Base-by-base conservation (phyloP, 78 protist genomes). In the Chrysochromulina parva region DNA sequence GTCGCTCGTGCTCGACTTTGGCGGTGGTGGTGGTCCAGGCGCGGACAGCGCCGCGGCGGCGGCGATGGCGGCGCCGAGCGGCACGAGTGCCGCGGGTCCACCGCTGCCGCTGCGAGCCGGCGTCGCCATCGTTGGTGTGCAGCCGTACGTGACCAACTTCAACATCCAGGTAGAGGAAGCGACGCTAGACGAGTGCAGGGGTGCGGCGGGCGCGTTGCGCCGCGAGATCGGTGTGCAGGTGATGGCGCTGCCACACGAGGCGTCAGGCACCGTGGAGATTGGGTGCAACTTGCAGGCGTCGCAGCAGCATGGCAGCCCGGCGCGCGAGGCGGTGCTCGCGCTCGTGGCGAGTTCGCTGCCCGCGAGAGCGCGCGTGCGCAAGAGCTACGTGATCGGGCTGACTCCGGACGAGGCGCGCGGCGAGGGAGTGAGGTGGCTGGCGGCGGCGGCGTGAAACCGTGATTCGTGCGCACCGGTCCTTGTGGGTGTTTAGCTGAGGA, bases 281-380 rank as follows among this genome's bases (percentile, higher is more conserved):
- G 82, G 82, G 26, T 74, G 82, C 82, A 74, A 74, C 55, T 48
- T 74, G 82, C 82, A 74, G 11, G 82, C 82, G 9, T 9, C 82
- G 19, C 11, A 3, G 9, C 26, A 48, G 28, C 50, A 2, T 7
- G 57, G 6, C 57, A 48, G 55, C 3, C 82, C 82, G 10, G 1
- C 53, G 0, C 4, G 26, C n/a, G 24, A 19, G 26, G 19, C 2
- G 1, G 82, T 74, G 26, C 55, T 74, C 22, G 28, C 11, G 57
- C 13, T 48, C 55, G n/a, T 74, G 57, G 28, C 14, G 9, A 38
- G 38, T 38, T 38, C 38, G 38, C 38, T 38, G 38, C 38, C 38
- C 38, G 38, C 38, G 38, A 38, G 38, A 38, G 38, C 38, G 38
- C 38, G 38, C 38, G 38, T 38, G 38, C 38, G 38, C 38, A 38